Conservation (phyloP, 1,284 basidiomycete genomes). For the Ceratobasidium theobromae region DNA sequence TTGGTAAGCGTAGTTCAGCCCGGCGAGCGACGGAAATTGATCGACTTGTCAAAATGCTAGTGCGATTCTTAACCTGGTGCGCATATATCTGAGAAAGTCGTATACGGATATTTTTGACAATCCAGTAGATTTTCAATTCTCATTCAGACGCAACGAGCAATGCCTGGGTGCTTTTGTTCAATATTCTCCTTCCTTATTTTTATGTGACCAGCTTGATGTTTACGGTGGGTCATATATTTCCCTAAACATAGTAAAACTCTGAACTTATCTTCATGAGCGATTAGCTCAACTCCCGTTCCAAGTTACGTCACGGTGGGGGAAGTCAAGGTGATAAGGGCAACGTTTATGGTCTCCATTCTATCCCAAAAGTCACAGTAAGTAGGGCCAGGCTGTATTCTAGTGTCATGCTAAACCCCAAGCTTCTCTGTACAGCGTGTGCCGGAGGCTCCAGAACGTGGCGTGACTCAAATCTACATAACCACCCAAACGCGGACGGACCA, state of each 20-base stretch:
- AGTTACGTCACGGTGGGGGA: neutral
- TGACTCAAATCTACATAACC: slow-evolving; percentile 7
- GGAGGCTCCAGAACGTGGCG: neutral
- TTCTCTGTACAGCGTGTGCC: neutral
- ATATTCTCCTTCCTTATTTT: slow-evolving; percentile 20
- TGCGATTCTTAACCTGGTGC: slow-evolving; percentile 2
- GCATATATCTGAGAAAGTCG: neutral
- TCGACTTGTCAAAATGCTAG: neutral
- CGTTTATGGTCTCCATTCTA: neutral
- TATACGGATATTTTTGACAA: neutral
- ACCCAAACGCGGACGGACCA: neutral
- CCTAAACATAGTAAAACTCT: neutral
- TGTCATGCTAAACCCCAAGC: no score
- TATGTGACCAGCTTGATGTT: slow-evolving; percentile 19
- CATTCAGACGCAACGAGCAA: neutral
- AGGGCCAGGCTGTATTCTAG: no score
- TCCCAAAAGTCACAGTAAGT: slow-evolving; percentile 2
- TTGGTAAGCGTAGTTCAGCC: neutral
- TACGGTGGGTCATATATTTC: neutral
- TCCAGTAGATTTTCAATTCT: slow-evolving; percentile 13
- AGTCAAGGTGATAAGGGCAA: neutral
- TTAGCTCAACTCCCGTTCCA: slow-evolving; percentile 16
- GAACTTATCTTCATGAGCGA: neutral
- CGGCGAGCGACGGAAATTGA: neutral
- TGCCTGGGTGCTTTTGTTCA: slow-evolving; percentile 1